These are phyloP conservation scores for Scutellaria barbata DNA, from an alignment of 257 asterid species.

Conservation along the genomic window DNA sequence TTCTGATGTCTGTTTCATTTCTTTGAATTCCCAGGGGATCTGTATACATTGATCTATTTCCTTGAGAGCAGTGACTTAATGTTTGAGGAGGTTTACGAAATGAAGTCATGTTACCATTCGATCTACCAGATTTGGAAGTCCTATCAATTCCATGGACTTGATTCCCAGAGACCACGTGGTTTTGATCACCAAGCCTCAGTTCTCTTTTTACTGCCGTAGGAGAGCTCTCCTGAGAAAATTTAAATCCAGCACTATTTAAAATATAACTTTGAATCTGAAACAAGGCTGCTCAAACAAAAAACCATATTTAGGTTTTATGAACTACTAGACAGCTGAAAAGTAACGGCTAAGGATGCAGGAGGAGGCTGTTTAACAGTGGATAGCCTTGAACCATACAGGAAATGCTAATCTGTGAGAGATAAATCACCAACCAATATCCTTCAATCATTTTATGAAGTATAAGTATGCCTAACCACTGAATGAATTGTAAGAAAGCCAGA, in stretches of 20 bases:
- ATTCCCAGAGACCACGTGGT: slow-evolving; percentile 27
- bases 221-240: slow-evolving; percentile 48
- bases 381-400: not conserved
- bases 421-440: not conserved
- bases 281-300: slow-evolving; percentile 5
- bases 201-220: slow-evolving; percentile 39
- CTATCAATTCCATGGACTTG: slow-evolving; percentile 31
- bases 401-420: not conserved
- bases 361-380: not conserved
- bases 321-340: slow-evolving; percentile 15
- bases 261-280: slow-evolving; percentile 19
- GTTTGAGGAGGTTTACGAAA: slow-evolving; percentile 30
- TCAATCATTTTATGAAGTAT: not conserved
- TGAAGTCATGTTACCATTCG: slow-evolving; percentile 27
- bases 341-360: not conserved
- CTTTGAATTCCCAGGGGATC: slow-evolving; percentile 25
- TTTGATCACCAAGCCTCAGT: slow-evolving; percentile 28
- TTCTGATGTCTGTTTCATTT: slow-evolving; percentile 36
- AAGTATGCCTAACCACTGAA: not conserved
- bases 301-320: slow-evolving; percentile 5
- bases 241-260: slow-evolving; percentile 35
- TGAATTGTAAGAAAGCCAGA: slow-evolving; percentile 5
- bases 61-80: slow-evolving; percentile 19
- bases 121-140: slow-evolving; percentile 36
- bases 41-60: slow-evolving; percentile 25